These are phyloP conservation scores for Rhododendron henanense DNA, from an alignment of 148 eudicot genomes.

Conservation along the genomic window DNA sequence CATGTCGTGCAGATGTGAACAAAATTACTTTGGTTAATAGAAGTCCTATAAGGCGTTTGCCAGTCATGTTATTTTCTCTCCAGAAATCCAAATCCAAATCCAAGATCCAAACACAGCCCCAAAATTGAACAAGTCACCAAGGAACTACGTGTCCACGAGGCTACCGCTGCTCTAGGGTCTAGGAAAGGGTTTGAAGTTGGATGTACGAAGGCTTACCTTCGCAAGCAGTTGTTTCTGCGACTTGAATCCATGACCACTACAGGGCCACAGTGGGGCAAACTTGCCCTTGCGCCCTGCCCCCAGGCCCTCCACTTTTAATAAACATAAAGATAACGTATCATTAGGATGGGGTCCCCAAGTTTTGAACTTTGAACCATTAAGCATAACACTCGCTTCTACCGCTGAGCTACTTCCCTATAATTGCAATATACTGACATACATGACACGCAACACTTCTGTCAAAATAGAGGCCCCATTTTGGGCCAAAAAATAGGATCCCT, in stretches of 20 bases:
- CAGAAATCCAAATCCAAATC: neutral
- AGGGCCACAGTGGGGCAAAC: neutral
- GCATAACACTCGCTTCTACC: neutral
- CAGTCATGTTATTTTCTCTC: neutral
- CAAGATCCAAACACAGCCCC: neutral
- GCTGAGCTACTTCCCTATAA: neutral
- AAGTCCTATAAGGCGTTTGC: neutral
- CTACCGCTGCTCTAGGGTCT: neutral
- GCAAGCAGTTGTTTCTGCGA: neutral
- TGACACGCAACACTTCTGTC: neutral
- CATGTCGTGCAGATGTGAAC: neutral
- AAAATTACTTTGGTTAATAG: neutral
- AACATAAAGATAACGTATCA: neutral
- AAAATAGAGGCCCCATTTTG: neutral
- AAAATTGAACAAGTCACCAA: neutral
- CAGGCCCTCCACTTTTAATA: neutral
- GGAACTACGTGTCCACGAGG: neutral
- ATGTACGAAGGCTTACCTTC: neutral
- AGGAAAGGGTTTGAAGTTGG: neutral
- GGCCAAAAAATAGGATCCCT: neutral
- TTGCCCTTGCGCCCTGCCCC: neutral
- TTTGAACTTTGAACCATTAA: neutral
- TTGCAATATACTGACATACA: no score
- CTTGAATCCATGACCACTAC: neutral
- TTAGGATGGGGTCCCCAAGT: neutral